phyloP scores from a whole-genome alignment of 148 eudicot species.

The Amaranthus cruentus region DNA sequence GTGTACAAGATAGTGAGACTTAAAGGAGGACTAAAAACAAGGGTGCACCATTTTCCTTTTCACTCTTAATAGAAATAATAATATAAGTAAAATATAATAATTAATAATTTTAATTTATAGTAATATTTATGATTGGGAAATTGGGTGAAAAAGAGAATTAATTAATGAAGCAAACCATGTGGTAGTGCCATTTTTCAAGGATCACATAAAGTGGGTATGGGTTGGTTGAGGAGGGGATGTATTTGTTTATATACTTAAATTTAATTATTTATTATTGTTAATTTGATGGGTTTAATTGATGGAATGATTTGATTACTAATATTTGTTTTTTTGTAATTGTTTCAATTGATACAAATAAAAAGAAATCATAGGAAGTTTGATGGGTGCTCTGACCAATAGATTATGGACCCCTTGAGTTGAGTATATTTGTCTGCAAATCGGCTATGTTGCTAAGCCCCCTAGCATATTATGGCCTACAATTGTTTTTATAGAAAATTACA shows the following conservation, averaged over 20 bases:
- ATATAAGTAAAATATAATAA: not conserved
- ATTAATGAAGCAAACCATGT: constrained; percentile 46
- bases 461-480: constrained; percentile 17
- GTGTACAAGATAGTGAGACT: constrained; percentile 12
- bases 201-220: constrained; percentile 19
- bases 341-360: not conserved
- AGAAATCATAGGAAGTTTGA: constrained; percentile 3
- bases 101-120: not conserved
- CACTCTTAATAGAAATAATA: not conserved
- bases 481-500: not conserved
- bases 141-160: constrained; percentile 16
- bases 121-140: constrained; percentile 5
- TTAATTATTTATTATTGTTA: not conserved
- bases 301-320: constrained; percentile 16
- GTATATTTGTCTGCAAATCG: constrained; percentile 29
- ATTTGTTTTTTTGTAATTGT: constrained; percentile 3
- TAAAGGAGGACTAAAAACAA: constrained; percentile 15
- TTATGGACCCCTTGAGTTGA: constrained; percentile 4
- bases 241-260: not conserved
- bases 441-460: constrained; percentile 11
- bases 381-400: constrained; percentile 13
- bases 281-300: too few species aligned
- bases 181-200: constrained; percentile 35
- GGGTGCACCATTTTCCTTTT: not conserved
- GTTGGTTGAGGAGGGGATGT: constrained; percentile 6